Conservation (phyloP, 78 protist genomes). For the Polysphondylium violaceum region DNA sequence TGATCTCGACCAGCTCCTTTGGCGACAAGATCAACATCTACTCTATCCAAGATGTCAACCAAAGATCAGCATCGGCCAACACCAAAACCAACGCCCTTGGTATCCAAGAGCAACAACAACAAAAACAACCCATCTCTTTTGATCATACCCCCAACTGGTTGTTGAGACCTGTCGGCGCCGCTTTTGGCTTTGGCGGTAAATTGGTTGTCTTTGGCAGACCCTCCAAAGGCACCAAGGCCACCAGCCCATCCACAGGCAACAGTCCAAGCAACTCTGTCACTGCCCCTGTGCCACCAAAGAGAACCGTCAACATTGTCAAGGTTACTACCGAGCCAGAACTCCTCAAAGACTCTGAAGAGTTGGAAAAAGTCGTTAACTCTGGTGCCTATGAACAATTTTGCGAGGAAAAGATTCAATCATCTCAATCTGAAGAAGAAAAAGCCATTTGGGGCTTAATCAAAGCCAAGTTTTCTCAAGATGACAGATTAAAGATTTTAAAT, state of each 20-base stretch:
- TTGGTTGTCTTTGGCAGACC: conserved; percentile 74
- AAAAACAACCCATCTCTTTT: background rate
- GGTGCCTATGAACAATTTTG: conserved; percentile 58
- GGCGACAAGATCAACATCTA: conserved; percentile 82
- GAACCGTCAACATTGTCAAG: conserved; percentile 20
- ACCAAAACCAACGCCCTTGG: conserved; percentile 34
- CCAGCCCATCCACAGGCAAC: background rate
- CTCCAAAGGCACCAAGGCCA: background rate
- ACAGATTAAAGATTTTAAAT: conserved; percentile 53
- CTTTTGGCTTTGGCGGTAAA: conserved; percentile 95
- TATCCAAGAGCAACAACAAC: conserved; percentile 23
- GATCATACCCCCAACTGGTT: conserved; percentile 83
- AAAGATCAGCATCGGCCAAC: background rate
- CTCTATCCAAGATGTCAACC: conserved; percentile 65
- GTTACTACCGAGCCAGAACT: conserved; percentile 60
- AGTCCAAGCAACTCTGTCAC: conserved; percentile 11
- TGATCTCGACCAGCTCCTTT: conserved; percentile 86
- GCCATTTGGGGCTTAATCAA: conserved; percentile 79
- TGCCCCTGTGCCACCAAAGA: background rate
- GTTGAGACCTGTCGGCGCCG: conserved; percentile 89
- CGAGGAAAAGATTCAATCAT: conserved; percentile 40
- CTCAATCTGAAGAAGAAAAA: conserved; percentile 41
- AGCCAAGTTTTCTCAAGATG: conserved; percentile 45
- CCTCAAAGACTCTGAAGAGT: conserved; percentile 18
- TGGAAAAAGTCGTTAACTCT: conserved; percentile 24